Evolutionary conservation across 108 stramenopile species (phyloP).

Genomic region (Cyclotella atomus): DNA sequence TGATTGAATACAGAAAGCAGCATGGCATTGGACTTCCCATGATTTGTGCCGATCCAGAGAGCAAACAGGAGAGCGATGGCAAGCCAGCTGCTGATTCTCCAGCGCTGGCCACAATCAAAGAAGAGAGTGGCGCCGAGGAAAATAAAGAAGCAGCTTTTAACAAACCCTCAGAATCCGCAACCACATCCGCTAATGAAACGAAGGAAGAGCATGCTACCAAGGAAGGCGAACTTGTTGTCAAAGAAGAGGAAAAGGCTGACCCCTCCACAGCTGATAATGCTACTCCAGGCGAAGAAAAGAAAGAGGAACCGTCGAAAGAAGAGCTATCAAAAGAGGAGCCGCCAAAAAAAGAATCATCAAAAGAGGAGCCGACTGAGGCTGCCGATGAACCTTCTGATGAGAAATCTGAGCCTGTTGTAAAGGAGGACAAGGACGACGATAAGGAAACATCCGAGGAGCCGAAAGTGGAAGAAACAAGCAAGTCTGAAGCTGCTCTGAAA

Average conservation of each 20-base stretch:
- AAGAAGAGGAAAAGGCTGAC: neutral
- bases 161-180: neutral
- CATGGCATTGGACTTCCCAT: constrained; percentile 47
- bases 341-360: constrained; percentile 5
- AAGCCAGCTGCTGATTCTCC: constrained; percentile 11
- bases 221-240: neutral
- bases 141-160: neutral
- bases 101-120: neutral
- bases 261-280: neutral
- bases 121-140: constrained; percentile 1
- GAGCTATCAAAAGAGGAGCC: constrained; percentile 21
- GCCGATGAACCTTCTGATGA: neutral
- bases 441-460: neutral
- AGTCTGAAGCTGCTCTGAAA: neutral
- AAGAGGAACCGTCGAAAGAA: constrained; percentile 17
- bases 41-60: too few species aligned
- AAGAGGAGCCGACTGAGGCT: neutral
- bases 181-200: neutral
- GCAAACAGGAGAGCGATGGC: constrained; percentile 14
- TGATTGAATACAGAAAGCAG: constrained; percentile 74
- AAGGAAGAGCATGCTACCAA: neutral
- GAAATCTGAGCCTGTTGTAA: neutral
- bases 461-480: neutral
- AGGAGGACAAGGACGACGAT: neutral
- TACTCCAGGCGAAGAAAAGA: constrained; percentile 47